Evolutionary conservation across 139 green algal species (phyloP).

Genomic region (Raphidocelis subcapitata): DNA sequence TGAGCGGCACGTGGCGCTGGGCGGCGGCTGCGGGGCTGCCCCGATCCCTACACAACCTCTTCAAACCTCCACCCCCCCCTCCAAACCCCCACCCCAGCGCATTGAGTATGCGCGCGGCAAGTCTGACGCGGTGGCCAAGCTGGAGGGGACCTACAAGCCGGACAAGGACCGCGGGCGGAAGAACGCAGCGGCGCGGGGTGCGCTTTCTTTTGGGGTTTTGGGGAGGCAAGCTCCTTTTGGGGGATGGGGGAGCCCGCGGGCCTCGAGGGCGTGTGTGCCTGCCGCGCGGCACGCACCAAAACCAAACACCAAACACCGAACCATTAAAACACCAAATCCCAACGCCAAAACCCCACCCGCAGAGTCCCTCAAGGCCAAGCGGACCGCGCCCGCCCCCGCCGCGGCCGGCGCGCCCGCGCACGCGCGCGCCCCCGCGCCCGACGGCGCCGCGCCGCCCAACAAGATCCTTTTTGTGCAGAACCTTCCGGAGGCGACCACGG

Average conservation of each 20-base stretch:
- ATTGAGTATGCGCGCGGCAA: constrained; percentile 90
- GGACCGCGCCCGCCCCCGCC: too few relatives aligned
- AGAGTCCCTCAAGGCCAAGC: too few relatives aligned
- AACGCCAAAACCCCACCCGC: too few relatives aligned
- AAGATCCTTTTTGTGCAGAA: constrained; percentile 95
- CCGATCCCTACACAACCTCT: too few relatives aligned
- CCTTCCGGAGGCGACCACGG: constrained; percentile 83
- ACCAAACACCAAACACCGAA: too few relatives aligned
- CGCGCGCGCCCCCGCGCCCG: background rate
- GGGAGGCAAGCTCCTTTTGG: background rate
- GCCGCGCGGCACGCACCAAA: too few relatives aligned
- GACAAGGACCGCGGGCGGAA: constrained; percentile 64
- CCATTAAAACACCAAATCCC: too few relatives aligned
- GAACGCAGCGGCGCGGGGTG: constrained; percentile 53
- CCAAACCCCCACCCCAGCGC: constrained; percentile 40
- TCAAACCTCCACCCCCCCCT: too few relatives aligned
- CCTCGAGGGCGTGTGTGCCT: background rate
- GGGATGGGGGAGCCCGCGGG: background rate
- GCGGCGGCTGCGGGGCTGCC: too few relatives aligned
- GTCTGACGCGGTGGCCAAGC: constrained; percentile 85
- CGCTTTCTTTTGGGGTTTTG: background rate
- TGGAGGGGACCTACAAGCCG: constrained; percentile 79
- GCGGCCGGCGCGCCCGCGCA: background rate
- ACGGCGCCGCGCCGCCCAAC: constrained; percentile 68
- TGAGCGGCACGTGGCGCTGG: too few relatives aligned